Base-by-base conservation (phyloP, 2,329 filamentous ascomycete species). In the Trichothecium sympodiale region DNA sequence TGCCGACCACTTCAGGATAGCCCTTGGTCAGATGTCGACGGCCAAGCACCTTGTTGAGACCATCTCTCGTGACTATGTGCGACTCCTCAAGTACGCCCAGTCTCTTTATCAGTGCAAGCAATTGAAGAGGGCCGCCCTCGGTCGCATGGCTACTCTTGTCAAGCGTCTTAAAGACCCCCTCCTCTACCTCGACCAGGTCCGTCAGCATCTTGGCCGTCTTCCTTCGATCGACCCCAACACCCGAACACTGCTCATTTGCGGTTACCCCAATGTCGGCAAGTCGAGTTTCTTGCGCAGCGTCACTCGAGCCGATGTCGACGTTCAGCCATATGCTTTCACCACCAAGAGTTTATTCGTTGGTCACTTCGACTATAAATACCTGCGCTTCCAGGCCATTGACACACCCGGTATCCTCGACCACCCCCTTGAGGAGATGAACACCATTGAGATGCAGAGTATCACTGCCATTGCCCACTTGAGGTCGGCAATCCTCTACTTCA, bases 181-280 rank as follows among this genome's bases (percentile, higher is more conserved):
- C 34, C 71, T 93, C 44, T 98, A 96, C 60, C 77, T 98, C 41
- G 91, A 98, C 62, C 88, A 96, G 52, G 60, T 64, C 38, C 80
- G 91, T 48, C 89, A 96, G 68, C 93, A 98, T 67, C 69, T 98
- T 55, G 91, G 89, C 42, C 88, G 91, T 81, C 77, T 98, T 46
- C 93, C 91, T 4, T 80, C 88, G n/a, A 98, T 98, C 58, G 93
- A 98, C 58, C 91, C 91, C 39, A 98, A 94, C 57, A 98, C 91
- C 28, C 74, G 91, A 49, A 98, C 91, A 2, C 77, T 98, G 31
- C 72, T 98, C 45, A 95, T 98, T 49, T 94, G 89, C 60, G 91
- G 91, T 36, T 96, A 96, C 59, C 91, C 91, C 49, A 98, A 98
- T 52, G 87, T 94, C 43, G 88, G 91, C 61, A 98, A 98, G 69